Evolutionary conservation across 2,329 filamentous ascomycete species (phyloP).

Genomic region (Scedosporium boydii): DNA sequence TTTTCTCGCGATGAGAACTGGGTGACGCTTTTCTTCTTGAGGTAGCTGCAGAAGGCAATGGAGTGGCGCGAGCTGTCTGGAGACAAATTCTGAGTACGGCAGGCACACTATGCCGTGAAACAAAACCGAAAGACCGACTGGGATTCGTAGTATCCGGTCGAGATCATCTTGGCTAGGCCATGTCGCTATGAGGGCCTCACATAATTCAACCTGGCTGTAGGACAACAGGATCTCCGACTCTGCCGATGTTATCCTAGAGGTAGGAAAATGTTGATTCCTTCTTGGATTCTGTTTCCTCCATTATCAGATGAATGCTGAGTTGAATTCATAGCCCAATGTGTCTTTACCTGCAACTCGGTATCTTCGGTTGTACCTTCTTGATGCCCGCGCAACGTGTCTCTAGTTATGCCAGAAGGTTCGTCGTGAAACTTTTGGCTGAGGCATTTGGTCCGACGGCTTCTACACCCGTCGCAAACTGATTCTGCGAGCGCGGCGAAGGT

Average conservation of each 20-base stretch:
- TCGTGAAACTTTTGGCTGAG: conserved; percentile 38
- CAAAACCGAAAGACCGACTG: background rate
- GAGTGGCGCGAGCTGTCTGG: background rate
- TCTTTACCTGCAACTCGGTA: too few species aligned
- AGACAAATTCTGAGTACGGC: background rate
- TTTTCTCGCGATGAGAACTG: background rate
- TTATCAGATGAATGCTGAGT: background rate
- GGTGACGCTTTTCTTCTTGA: background rate
- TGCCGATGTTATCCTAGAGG: background rate
- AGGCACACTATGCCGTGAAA: background rate
- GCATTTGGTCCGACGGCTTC: conserved; percentile 30
- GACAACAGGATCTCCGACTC: background rate
- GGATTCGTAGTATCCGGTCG: background rate
- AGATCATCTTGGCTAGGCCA: background rate
- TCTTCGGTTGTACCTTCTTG: background rate
- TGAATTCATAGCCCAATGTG: background rate
- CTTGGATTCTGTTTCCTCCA: background rate
- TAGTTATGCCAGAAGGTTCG: background rate
- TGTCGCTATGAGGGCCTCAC: background rate
- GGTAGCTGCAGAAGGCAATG: background rate
- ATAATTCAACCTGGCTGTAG: background rate
- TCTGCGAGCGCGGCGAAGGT: conserved; percentile 31
- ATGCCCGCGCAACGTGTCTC: background rate
- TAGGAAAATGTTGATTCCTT: background rate
- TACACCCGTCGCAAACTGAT: conserved; percentile 35